Base-by-base conservation (phyloP, 2,329 filamentous ascomycete genomes). In the Xylariaceae sp. region DNA sequence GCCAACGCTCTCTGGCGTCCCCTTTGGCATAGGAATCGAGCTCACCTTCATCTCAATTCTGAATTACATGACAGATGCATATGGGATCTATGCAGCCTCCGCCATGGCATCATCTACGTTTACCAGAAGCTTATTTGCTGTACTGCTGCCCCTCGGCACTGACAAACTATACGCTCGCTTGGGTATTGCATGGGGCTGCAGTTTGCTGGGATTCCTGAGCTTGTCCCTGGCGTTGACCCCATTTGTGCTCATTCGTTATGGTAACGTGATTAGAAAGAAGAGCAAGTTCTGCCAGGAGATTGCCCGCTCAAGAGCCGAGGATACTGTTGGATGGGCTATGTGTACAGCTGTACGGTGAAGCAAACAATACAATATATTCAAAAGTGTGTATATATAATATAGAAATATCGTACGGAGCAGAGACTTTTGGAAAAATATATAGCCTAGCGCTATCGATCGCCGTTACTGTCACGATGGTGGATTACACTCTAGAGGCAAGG, bases 41-140 rank as follows among this genome's bases (percentile, higher is more conserved):
- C 41, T 56, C 7, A 51, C 76, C 10, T 78, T 78, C 64, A 74
- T 77, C 71, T 69, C 73, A 11, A 59, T 77, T 9, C 55, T 73
- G 13, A 78, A 76, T 57, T 78, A 79, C 58, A 68, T 78, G 16
- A 74, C 77, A 31, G 75, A 79, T 51, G 76, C 77, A 1, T 81
- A 81, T 60, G 75, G 76, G 45, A 64, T 77, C 10, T 80, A 75
- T 58, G 75, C 77, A 1, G 78, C 78, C 5, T 69, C 63, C 28
- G 84, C 84, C 1, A 73, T 86, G 66, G 83, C 84, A 0, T 82
- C 83, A 1, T 80, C 84, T 31, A 78, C 76, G 13, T 80, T 82
- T 50, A 74, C 77, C 12, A 72, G 84, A 6, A 79, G 73, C 16
- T 71, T 74, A 5, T 84, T 86, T 62, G 84, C 79, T 13, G 82